Percentiles rank a stretch among this genome's conserved stretches.
Evolutionary conservation across 2,329 filamentous ascomycete genomes (phyloP).

Genomic region (Colletotrichum liriopes): DNA sequence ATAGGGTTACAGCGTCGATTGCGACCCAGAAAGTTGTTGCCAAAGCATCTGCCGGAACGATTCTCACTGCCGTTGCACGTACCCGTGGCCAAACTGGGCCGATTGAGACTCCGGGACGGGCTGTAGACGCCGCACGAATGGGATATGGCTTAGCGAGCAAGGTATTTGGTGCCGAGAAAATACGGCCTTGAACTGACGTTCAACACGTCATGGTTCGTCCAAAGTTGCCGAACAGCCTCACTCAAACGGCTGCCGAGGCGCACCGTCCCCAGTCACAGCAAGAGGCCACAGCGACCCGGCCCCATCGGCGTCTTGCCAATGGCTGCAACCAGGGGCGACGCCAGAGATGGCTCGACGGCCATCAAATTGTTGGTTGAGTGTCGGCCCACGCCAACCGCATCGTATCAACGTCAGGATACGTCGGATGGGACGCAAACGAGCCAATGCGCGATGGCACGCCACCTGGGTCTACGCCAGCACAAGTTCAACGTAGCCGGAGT

Average conservation of each 20-base stretch:
- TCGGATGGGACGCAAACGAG: slow-evolving; percentile 1
- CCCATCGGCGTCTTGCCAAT: not conserved
- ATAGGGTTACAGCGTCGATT: not conserved
- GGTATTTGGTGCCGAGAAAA: not conserved
- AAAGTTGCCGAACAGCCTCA: not conserved
- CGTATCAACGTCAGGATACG: slow-evolving; percentile 5
- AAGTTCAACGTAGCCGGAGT: slow-evolving; percentile 17
- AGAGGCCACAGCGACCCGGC: not conserved
- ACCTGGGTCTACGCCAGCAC: not conserved
- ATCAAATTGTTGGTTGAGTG: not conserved
- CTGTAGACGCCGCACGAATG: too few species aligned
- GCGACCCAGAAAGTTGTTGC: not conserved
- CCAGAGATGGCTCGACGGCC: not conserved
- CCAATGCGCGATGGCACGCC: slow-evolving; percentile 5
- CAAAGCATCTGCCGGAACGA: not conserved
- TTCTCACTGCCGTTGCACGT: not conserved
- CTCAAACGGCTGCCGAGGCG: not conserved
- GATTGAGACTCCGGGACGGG: too few species aligned
- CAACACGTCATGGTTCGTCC: not conserved
- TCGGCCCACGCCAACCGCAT: slow-evolving; percentile 3
- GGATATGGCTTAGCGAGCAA: not conserved
- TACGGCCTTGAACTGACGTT: not conserved
- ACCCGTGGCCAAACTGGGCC: not conserved
- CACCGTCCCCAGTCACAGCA: slow-evolving; percentile 7
- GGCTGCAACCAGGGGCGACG: not conserved